These are phyloP conservation scores for Rhododendron henanense DNA, from an alignment of 148 eudicot genomes.

Conservation along the genomic window DNA sequence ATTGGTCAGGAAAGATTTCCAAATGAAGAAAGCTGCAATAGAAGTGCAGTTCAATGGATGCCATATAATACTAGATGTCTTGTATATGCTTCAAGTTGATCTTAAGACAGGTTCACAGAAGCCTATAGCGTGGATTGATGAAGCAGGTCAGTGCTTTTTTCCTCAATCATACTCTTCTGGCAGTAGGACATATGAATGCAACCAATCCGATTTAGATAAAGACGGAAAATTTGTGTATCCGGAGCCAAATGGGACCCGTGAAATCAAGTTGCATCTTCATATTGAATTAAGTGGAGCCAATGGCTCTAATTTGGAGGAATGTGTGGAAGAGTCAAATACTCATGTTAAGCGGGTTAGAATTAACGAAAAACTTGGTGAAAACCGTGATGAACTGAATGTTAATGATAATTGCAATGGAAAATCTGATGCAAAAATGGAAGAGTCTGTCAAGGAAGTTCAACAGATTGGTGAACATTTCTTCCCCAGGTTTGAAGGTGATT, in stretches of 20 bases:
- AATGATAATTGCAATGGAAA: conserved; percentile 8
- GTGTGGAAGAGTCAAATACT: conserved; percentile 33
- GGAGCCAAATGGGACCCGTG: conserved; percentile 20
- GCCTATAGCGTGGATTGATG: conserved; percentile 45
- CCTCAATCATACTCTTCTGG: conserved; percentile 20
- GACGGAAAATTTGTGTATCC: conserved; percentile 4
- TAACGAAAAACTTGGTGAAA: not conserved
- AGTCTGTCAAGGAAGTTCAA: conserved; percentile 8
- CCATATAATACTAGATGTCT: conserved; percentile 31
- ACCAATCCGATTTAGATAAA: not conserved
- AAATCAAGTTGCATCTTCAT: conserved; percentile 35
- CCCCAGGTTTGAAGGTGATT: conserved; percentile 10
- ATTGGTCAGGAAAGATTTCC: conserved; percentile 24
- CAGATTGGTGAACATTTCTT: conserved; percentile 6
- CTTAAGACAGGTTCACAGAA: conserved; percentile 27
- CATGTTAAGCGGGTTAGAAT: conserved; percentile 19
- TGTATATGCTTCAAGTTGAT: conserved; percentile 34
- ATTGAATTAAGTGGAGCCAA: conserved; percentile 31
- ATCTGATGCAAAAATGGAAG: conserved; percentile 12
- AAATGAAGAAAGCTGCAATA: conserved; percentile 25
- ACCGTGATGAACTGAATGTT: conserved; percentile 2
- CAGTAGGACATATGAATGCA: conserved; percentile 6
- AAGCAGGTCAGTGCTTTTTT: conserved; percentile 27
- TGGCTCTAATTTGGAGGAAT: conserved; percentile 24
- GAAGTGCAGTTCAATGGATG: conserved; percentile 21